Evolutionary conservation across 2,329 filamentous ascomycete genomes (phyloP), one percentile per base, ranked within the genome.

Genomic region (Cylindrodendrum hubeiense): DNA sequence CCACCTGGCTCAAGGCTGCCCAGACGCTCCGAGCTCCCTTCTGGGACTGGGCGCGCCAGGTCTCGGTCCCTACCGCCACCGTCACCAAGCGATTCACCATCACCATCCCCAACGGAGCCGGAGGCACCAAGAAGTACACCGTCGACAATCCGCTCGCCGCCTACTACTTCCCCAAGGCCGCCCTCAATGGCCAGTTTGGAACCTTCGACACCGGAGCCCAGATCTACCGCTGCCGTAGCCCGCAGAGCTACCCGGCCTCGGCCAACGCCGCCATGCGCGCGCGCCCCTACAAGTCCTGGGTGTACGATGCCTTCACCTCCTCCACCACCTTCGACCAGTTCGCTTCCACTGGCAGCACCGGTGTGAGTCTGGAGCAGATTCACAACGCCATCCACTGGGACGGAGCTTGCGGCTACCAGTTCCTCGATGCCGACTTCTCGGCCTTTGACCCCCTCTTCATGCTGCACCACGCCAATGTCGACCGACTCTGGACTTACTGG

Each of bases 401-500:
- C 64, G 78, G 72, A 19, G 75, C 71, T 21, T 78, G 83, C 55
- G 80, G 77, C 15, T 77, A 77, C 9, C 76, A 83, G 63, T 84
- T 85, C 70, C 66, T 82, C 4, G 68, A 75, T 30, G 70, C 81
- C 13, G 75, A 76, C 24, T 80, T 80, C 61, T 76, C 82, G 2
- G 82, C 75, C 9, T 85, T 83, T 65, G 83, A 85, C 47, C 79
- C 82, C 10, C 68, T 85, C 19, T 85, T 85, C 67, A 82, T 81
- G 82, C 73, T 85, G 24, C 84, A 85, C 65, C 85, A 85, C 78
- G 77, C 83, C 73, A 89, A 92, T 71, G 84, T 92, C 58, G 89
- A 92, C 71, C 86, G 90, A 41, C 80, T 92, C 39, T 90, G 89
- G 78, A 84, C 87, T 15, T 81, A 85, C 70, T 87, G 82, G 82